A percentile compares a stretch with the other conserved stretches of the same genome.
These are phyloP conservation scores for Trichoderma endophyticum DNA, from an alignment of 2,329 filamentous ascomycete species.

Conservation along the genomic window DNA sequence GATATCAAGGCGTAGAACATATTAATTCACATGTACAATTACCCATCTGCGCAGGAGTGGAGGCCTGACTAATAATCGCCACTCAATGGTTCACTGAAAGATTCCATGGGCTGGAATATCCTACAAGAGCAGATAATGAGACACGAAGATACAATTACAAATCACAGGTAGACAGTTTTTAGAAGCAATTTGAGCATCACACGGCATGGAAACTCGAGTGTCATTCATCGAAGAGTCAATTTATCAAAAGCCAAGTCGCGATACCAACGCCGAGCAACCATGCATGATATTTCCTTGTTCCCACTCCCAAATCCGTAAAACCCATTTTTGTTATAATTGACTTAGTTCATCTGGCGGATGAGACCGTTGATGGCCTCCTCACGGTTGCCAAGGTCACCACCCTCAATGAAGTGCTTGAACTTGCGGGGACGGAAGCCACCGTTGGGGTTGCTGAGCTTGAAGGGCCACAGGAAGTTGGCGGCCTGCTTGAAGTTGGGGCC, in stretches of 20 bases:
- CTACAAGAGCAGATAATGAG: not conserved
- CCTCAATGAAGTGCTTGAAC: constrained; percentile 99
- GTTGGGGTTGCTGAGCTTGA: constrained; percentile 98
- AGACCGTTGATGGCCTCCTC: constrained; percentile 97
- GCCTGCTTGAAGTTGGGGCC: constrained; percentile 99
- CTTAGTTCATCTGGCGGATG: constrained; percentile 97
- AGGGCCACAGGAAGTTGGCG: constrained; percentile 99
- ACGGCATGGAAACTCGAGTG: constrained; percentile 35
- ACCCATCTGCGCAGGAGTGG: not conserved
- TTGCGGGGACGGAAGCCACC: constrained; percentile 95
- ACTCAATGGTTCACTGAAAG: not conserved
- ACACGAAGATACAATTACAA: not conserved
- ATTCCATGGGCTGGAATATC: not conserved
- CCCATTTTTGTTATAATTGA: constrained; percentile 17
- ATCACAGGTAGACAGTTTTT: not conserved
- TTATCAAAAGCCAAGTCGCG: constrained; percentile 36
- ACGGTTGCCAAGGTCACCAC: constrained; percentile 97
- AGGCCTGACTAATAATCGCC: not conserved
- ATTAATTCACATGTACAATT: not conserved
- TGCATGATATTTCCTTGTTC: constrained; percentile 33
- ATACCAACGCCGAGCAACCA: constrained; percentile 42
- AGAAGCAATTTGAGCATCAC: constrained; percentile 13
- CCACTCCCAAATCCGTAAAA: constrained; percentile 29
- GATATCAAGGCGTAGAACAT: constrained; percentile 68
- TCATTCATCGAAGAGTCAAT: constrained; percentile 43